phyloP scores from a whole-genome alignment of 805 yeast genomes.

The Hanseniaspora meyeri region DNA sequence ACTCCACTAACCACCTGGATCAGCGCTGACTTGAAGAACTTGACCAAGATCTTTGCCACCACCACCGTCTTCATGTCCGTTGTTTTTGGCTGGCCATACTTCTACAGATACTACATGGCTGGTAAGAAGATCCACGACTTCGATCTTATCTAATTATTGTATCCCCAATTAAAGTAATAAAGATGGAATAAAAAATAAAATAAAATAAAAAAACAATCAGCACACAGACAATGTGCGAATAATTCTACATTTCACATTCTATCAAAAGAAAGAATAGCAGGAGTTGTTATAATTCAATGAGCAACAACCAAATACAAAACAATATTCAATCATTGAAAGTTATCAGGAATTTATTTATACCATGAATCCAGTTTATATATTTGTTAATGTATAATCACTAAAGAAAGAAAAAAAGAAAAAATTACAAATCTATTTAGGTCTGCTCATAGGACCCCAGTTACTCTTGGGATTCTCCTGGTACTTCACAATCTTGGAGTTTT shows the following conservation, averaged over 20 bases:
- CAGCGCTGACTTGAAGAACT: constrained; percentile 20
- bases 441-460: constrained; percentile 95
- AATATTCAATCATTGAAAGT: neutral
- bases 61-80: constrained; percentile 18
- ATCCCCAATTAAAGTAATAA: neutral
- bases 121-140: constrained; percentile 3
- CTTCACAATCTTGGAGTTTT: constrained; percentile 71
- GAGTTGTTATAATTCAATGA: no score
- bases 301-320: neutral
- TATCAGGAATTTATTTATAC: no score
- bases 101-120: constrained; percentile 14
- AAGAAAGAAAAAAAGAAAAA: neutral
- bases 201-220: no score
- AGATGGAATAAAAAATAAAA: neutral
- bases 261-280: no score
- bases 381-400: neutral
- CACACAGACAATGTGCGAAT: neutral
- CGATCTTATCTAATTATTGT: constrained; percentile 1
- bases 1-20: constrained; percentile 20
- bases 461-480: constrained; percentile 87
- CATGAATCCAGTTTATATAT: neutral
- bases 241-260: no score
- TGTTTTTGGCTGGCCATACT: constrained; percentile 24
- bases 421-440: constrained; percentile 34
- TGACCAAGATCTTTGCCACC: constrained; percentile 17